A percentile compares a stretch with the other conserved stretches of the same genome.
phyloP scores from a whole-genome alignment of 495 filamentous ascomycete species.

The Neurospora cerealis region DNA sequence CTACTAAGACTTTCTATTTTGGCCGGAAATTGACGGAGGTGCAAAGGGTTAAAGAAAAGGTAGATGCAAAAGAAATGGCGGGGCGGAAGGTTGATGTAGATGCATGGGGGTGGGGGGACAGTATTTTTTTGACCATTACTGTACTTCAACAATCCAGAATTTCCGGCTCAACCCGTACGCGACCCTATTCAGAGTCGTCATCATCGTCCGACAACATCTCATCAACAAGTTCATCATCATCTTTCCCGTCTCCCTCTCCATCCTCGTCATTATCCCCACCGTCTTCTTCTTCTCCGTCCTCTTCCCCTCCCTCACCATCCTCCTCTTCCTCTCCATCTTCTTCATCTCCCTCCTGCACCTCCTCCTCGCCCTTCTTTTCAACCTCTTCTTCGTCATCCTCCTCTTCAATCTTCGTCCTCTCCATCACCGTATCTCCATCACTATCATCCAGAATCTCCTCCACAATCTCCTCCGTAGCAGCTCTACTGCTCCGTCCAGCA shows the following conservation, averaged over 20 bases:
- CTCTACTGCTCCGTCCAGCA: neutral
- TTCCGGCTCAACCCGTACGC: neutral
- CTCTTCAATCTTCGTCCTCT: constrained; percentile 10
- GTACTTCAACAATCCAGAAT: neutral
- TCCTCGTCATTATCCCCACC: constrained; percentile 2
- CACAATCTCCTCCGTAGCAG: constrained; percentile 2
- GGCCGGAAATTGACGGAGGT: too few relatives aligned
- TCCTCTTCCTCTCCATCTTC: neutral
- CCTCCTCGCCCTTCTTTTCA: neutral
- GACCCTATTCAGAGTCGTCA: constrained; percentile 1
- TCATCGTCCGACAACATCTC: constrained; percentile 36
- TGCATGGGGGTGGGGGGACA: too few relatives aligned
- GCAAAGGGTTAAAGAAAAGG: too few relatives aligned
- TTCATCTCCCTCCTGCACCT: neutral
- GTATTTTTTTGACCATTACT: too few relatives aligned
- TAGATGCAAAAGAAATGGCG: too few relatives aligned
- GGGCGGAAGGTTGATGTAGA: too few relatives aligned
- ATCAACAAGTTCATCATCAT: constrained; percentile 22
- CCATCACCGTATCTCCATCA: constrained; percentile 1
- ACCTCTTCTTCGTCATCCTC: constrained; percentile 9
- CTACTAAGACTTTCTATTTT: too few relatives aligned
- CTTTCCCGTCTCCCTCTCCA: constrained; percentile 13
- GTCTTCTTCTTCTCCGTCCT: neutral
- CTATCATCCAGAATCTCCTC: constrained; percentile 12
- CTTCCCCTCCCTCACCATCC: neutral